Base-by-base conservation (phyloP, 257 asterid genomes). In the Rehmannia glutinosa region DNA sequence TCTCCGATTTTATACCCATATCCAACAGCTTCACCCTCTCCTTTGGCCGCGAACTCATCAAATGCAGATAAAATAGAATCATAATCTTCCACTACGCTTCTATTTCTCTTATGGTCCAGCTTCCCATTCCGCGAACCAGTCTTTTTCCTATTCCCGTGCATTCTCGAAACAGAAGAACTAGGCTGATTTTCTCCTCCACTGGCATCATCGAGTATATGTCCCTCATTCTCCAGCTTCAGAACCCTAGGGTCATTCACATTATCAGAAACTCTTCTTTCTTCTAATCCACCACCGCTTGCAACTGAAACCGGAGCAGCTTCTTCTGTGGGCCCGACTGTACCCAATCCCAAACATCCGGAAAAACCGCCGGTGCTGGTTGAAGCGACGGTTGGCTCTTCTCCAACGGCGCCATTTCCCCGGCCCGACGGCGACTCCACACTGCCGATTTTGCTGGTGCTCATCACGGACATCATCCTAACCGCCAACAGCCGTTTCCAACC, bases 1-100 rank as follows among this genome's bases (percentile, higher is more conserved):
- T 94, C 98, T 5, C 99, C 99, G 43, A 87, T 75, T 62, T 80
- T 83, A 69, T 75, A 90, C 11, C 89, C 97, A 73, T 73, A 61
- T 23, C 91, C 95, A 56, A 86, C 87, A 16, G 73, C 64, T 47
- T 78, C 90, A 20, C 70, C 75, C 12, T 68, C 75, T 39, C 75
- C 87, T 68, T 66, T 80, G 11, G 79, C 80, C 0, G 90, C 91
- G 47, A 71, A 88, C 15, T 81, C 80, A 53, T 93, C 96, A 66
- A 87, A 87, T 70, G 73, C 94, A n/a, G 87, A 82, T 33, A 90
- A 81, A n/a, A 69, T 50, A 1, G 54, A 68, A 62, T 55, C 69
- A 28, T 53, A 72, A 67, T 62, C 69, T 61, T 10, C 72, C 62
- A 54, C 62, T 10, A 24, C 24, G n/a, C 60, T 30, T 62, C 23